These are phyloP conservation scores for Xerocomellus dryophilus DNA, from an alignment of 768 basidiomycete genomes.

Conservation along the genomic window DNA sequence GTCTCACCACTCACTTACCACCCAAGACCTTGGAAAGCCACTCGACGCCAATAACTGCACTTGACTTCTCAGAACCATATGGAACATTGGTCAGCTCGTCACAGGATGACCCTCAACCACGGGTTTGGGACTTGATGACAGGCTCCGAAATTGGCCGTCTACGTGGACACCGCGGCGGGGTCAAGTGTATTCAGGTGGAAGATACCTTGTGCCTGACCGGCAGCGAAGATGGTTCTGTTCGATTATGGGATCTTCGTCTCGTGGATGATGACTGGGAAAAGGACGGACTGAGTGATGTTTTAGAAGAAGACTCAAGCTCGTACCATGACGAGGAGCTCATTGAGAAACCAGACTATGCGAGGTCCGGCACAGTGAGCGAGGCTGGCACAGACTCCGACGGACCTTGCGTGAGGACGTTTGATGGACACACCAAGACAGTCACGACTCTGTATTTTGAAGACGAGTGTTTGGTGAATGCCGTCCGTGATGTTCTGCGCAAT, in stretches of 20 bases:
- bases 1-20: slow-evolving; percentile 10
- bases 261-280: slow-evolving; percentile 69
- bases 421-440: slow-evolving; percentile 91
- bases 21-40: slow-evolving; percentile 81
- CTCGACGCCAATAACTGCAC: slow-evolving; percentile 73
- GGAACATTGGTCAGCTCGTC: slow-evolving; percentile 89
- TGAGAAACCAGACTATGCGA: slow-evolving; percentile 40
- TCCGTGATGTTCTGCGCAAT: not conserved
- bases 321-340: slow-evolving; percentile 35
- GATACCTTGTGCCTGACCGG: slow-evolving; percentile 89
- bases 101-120: slow-evolving; percentile 79
- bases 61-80: slow-evolving; percentile 97
- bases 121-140: slow-evolving; percentile 91
- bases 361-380: slow-evolving; percentile 38
- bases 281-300: slow-evolving; percentile 58
- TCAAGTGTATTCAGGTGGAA: slow-evolving; percentile 93
- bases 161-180: slow-evolving; percentile 73
- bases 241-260: slow-evolving; percentile 86
- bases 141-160: slow-evolving; percentile 85
- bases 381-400: slow-evolving; percentile 44
- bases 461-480: slow-evolving; percentile 70
- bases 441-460: slow-evolving; percentile 96
- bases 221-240: slow-evolving; percentile 78
- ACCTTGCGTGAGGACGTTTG: slow-evolving; percentile 66
- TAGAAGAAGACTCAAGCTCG: slow-evolving; percentile 55